Conservation (phyloP, 108 stramenopile genomes). For the Skeletonema costatum region DNA sequence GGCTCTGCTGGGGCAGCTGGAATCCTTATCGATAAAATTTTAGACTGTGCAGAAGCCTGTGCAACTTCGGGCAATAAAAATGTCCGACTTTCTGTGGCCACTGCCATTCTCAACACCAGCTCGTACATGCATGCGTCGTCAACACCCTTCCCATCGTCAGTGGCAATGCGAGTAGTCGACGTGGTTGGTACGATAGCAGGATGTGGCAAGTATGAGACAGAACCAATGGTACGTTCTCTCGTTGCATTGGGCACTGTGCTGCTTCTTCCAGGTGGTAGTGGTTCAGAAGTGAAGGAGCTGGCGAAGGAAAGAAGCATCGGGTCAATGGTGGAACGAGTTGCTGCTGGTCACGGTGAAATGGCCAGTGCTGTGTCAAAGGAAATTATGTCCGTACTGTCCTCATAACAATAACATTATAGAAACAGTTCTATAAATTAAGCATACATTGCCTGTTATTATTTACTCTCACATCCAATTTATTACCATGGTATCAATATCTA, state of each 20-base stretch:
- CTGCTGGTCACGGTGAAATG: slow-evolving; percentile 63
- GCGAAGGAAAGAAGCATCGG: slow-evolving; percentile 61
- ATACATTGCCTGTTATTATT: too few species aligned
- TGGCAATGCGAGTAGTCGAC: slow-evolving; percentile 47
- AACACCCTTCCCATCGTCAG: slow-evolving; percentile 10
- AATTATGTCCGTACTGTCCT: slow-evolving; percentile 48
- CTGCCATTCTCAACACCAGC: slow-evolving; percentile 70
- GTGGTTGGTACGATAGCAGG: slow-evolving; percentile 54
- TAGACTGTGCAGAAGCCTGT: slow-evolving; percentile 57
- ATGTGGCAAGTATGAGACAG: slow-evolving; percentile 65
- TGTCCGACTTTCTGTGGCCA: slow-evolving; percentile 78
- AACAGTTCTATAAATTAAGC: background rate
- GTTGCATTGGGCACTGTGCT: slow-evolving; percentile 75
- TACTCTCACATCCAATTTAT: background rate
- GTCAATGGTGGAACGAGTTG: slow-evolving; percentile 67
- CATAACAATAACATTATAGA: slow-evolving; percentile 3
- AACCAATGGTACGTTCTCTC: slow-evolving; percentile 62
- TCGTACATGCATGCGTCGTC: slow-evolving; percentile 58
- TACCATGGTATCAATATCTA: background rate
- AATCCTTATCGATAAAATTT: slow-evolving; percentile 41
- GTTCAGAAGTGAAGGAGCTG: slow-evolving; percentile 51
- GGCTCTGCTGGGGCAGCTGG: slow-evolving; percentile 68
- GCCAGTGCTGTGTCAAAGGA: slow-evolving; percentile 71
- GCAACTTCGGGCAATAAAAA: slow-evolving; percentile 74
- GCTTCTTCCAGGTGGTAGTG: slow-evolving; percentile 43